These are phyloP conservation scores for Aspergillus sp. DNA, from an alignment of 2,329 filamentous ascomycete species.

Conservation along the genomic window DNA sequence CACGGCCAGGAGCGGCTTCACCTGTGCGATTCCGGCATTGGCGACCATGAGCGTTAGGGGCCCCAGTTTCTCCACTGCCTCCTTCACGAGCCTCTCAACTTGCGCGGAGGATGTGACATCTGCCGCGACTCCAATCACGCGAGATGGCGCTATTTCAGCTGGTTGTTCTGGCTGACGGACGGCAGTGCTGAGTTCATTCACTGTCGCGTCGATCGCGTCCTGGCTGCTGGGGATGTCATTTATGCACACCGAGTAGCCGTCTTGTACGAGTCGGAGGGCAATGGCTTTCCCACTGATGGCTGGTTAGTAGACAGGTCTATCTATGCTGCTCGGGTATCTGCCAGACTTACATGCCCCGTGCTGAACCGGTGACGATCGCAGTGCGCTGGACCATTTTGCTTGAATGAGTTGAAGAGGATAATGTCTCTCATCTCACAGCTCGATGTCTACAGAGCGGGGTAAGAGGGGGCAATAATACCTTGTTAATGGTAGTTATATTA, in stretches of 20 bases:
- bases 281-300: conserved; percentile 32
- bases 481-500: too few relatives aligned
- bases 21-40: conserved; percentile 63
- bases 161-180: neutral
- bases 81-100: conserved; percentile 23
- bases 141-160: too few relatives aligned
- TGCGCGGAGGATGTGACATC: conserved; percentile 57
- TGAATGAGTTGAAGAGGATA: too few relatives aligned
- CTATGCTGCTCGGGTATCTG: neutral
- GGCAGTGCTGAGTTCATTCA: conserved; percentile 15
- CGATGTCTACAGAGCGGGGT: too few relatives aligned
- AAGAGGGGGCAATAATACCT: too few relatives aligned
- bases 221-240: conserved; percentile 61
- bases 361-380: conserved; percentile 43
- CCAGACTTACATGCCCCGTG: conserved; percentile 40
- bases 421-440: too few relatives aligned
- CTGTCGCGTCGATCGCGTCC: conserved; percentile 51
- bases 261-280: conserved; percentile 61
- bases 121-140: neutral
- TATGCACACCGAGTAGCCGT: conserved; percentile 66
- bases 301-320: neutral
- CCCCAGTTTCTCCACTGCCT: conserved; percentile 55
- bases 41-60: conserved; percentile 55
- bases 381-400: conserved; percentile 18
- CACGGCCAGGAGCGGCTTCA: conserved; percentile 57